These are phyloP conservation scores for Gamsiella multidivaricata DNA, from an alignment of 192 early-diverging fungal genomes.

Conservation along the genomic window DNA sequence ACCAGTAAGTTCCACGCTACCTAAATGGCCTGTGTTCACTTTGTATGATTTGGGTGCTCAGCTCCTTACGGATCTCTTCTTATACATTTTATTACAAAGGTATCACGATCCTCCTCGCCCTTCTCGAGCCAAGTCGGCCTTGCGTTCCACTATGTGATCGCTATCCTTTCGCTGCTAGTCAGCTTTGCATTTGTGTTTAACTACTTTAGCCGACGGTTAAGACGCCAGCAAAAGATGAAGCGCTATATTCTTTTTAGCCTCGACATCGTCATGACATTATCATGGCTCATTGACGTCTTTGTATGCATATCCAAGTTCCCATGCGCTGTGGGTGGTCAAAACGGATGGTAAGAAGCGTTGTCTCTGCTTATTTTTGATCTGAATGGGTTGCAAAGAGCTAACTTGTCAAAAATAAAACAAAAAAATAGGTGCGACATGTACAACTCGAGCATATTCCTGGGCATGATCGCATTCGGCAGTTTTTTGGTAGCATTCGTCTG, in stretches of 20 bases:
- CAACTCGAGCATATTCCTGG: constrained; percentile 40
- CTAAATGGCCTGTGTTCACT: neutral
- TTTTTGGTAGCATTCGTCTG: constrained; percentile 31
- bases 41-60: neutral
- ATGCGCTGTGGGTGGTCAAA: constrained; percentile 40
- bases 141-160: constrained; percentile 35
- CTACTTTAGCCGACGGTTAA: constrained; percentile 31
- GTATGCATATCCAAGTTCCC: constrained; percentile 51
- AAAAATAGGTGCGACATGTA: constrained; percentile 51
- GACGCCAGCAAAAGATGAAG: constrained; percentile 41
- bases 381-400: no score
- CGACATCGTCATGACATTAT: constrained; percentile 44
- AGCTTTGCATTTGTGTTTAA: constrained; percentile 39
- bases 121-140: constrained; percentile 30
- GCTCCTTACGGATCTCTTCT: no score
- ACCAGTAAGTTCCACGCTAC: constrained; percentile 20
- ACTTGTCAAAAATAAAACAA: no score
- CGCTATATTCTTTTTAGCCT: constrained; percentile 36
- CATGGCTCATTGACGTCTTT: constrained; percentile 45
- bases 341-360: constrained; percentile 30
- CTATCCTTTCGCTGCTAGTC: constrained; percentile 25
- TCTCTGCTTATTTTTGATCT: neutral
- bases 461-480: constrained; percentile 21
- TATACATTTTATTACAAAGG: no score
- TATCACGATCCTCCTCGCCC: constrained; percentile 31